These are phyloP conservation scores for Nematodospora valgi DNA, from an alignment of 805 yeast species.

Conservation along the genomic window DNA sequence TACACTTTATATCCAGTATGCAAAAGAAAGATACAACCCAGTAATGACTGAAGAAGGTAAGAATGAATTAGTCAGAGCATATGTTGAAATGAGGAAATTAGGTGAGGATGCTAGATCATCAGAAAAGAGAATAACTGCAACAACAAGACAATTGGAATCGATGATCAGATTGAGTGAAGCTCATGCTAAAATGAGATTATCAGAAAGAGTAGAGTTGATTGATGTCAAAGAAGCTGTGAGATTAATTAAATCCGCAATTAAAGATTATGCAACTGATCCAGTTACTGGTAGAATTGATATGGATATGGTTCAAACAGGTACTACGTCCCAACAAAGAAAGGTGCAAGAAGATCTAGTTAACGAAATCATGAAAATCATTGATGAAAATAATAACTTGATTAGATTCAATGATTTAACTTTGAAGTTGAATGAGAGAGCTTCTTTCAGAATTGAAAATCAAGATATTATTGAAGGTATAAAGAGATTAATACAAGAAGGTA, in stretches of 20 bases:
- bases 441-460: constrained; percentile 61
- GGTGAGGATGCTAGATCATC: constrained; percentile 88
- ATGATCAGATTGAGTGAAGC: constrained; percentile 95
- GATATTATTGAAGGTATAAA: constrained; percentile 69
- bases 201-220: constrained; percentile 61
- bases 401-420: constrained; percentile 57
- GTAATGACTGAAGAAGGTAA: constrained; percentile 76
- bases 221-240: constrained; percentile 95
- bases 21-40: constrained; percentile 85
- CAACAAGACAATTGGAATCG: constrained; percentile 94
- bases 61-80: constrained; percentile 76
- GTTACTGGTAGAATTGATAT: constrained; percentile 94
- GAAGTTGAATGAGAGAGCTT: constrained; percentile 62
- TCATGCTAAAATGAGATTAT: constrained; percentile 92
- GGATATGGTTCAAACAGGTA: constrained; percentile 96
- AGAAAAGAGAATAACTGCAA: constrained; percentile 93
- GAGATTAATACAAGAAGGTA: constrained; percentile 68
- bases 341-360: constrained; percentile 68
- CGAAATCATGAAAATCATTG: constrained; percentile 55
- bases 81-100: constrained; percentile 89
- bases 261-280: constrained; percentile 98
- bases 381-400: constrained; percentile 46
- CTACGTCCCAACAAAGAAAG: constrained; percentile 80
- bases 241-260: constrained; percentile 87
- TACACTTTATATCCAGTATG: constrained; percentile 87